Evolutionary conservation across 805 yeast species (phyloP).

Genomic region (Clavispora santaluciae): DNA sequence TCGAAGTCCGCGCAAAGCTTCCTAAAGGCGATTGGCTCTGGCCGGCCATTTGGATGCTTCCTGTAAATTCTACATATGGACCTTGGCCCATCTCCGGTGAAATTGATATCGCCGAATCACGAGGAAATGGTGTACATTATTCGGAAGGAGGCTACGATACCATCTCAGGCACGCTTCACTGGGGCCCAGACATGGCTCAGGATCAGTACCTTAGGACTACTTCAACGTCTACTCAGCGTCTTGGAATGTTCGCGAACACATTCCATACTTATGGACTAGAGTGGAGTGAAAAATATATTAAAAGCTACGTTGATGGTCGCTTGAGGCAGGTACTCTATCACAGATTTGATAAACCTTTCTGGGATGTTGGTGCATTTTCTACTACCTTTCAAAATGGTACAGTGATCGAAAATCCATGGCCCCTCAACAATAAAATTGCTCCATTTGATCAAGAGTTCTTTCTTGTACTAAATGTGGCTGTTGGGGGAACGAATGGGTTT

Average conservation of each 20-base stretch:
- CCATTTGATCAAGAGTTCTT: slow-evolving; percentile 1
- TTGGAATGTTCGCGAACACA: neutral
- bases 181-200: neutral
- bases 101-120: neutral
- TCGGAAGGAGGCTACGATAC: neutral
- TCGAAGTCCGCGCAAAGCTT: neutral
- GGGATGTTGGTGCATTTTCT: neutral
- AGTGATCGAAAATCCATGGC: neutral
- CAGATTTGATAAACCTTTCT: neutral
- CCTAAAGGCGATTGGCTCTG: slow-evolving; percentile 1
- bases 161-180: neutral
- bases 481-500: neutral
- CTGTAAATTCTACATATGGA: neutral
- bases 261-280: neutral
- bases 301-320: neutral
- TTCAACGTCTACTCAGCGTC: neutral
- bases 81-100: neutral
- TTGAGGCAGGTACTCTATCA: neutral
- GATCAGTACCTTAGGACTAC: neutral
- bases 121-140: neutral
- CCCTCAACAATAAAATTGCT: slow-evolving; percentile 1
- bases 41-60: slow-evolving; percentile 1
- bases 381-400: neutral
- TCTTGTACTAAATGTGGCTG: neutral
- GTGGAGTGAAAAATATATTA: slow-evolving; percentile 1